These are phyloP conservation scores for Tetradesmus obliquus DNA, from an alignment of 139 green algal genomes.

Conservation along the genomic window DNA sequence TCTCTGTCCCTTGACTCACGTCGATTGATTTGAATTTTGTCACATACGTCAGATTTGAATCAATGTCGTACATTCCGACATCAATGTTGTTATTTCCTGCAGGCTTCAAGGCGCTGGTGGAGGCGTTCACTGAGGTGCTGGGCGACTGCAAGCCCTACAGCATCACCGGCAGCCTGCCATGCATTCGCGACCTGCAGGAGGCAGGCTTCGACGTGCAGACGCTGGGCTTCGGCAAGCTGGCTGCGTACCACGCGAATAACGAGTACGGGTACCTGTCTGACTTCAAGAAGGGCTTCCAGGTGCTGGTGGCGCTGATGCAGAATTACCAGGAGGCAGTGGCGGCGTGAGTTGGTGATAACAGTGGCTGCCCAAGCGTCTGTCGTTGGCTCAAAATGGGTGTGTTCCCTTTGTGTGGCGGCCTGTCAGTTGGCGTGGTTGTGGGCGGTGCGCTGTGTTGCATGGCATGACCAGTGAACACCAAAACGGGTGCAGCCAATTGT, in stretches of 20 bases:
- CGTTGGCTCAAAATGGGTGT: background rate
- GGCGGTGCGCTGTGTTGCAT: background rate
- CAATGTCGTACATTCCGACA: no score
- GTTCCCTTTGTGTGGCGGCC: background rate
- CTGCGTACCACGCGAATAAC: conserved; percentile 76
- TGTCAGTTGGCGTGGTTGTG: background rate
- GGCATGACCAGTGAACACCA: no score
- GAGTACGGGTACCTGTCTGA: conserved; percentile 64
- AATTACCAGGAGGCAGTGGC: conserved; percentile 12
- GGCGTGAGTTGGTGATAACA: background rate
- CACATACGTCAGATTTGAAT: no score
- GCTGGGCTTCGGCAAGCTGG: conserved; percentile 81
- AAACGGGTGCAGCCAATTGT: no score
- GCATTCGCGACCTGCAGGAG: conserved; percentile 67
- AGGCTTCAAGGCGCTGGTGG: conserved; percentile 70
- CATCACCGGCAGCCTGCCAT: conserved; percentile 65
- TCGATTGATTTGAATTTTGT: no score
- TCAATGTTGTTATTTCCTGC: background rate
- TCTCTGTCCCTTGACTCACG: no score
- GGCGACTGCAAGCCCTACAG: conserved; percentile 63
- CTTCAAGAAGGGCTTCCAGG: conserved; percentile 59
- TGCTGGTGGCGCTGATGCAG: conserved; percentile 41
- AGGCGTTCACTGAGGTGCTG: conserved; percentile 68
- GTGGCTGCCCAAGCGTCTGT: background rate
- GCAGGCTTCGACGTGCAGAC: conserved; percentile 67